A percentile compares a stretch with the other conserved stretches of the same genome.
Evolutionary conservation across 2,329 filamentous ascomycete species (phyloP).

Genomic region (Diaporthe aspalathi): DNA sequence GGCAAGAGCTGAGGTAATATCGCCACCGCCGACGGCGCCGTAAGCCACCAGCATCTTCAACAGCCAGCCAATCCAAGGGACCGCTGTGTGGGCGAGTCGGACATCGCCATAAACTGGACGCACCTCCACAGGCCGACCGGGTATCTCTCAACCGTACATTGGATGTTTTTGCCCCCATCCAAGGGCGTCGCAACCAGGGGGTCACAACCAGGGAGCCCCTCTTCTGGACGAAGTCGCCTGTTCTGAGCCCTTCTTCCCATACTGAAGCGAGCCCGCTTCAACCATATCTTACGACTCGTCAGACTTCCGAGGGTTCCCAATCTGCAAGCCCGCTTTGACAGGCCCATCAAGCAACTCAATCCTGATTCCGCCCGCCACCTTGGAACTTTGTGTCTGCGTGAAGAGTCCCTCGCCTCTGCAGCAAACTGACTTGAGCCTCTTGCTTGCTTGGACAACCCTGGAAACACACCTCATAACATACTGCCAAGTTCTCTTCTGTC

Average conservation of each 20-base stretch:
- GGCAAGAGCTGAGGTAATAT: conserved; percentile 32
- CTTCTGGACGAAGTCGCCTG: not conserved
- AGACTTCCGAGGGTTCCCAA: conserved; percentile 1
- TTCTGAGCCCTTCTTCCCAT: conserved; percentile 13
- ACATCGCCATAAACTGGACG: conserved; percentile 29
- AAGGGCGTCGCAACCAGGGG: too few species aligned
- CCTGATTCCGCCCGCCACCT: not conserved
- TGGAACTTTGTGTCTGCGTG: not conserved
- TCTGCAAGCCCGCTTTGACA: conserved; percentile 19
- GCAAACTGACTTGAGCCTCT: not conserved
- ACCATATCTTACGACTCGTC: conserved; percentile 10
- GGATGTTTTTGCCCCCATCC: conserved; percentile 23
- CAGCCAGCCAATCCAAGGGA: conserved; percentile 30
- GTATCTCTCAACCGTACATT: conserved; percentile 23
- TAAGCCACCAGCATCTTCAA: conserved; percentile 28
- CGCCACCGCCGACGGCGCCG: conserved; percentile 29
- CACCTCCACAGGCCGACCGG: conserved; percentile 7
- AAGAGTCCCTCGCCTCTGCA: not conserved
- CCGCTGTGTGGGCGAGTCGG: conserved; percentile 29
- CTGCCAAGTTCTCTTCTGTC: not conserved
- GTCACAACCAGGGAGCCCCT: not conserved
- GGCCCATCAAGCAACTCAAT: conserved; percentile 22
- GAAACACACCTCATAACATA: not conserved
- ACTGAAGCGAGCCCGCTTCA: not conserved
- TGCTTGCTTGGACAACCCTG: conserved; percentile 12